Conservation (phyloP, 805 yeast species). For the Sugiyamaella smithiae region DNA sequence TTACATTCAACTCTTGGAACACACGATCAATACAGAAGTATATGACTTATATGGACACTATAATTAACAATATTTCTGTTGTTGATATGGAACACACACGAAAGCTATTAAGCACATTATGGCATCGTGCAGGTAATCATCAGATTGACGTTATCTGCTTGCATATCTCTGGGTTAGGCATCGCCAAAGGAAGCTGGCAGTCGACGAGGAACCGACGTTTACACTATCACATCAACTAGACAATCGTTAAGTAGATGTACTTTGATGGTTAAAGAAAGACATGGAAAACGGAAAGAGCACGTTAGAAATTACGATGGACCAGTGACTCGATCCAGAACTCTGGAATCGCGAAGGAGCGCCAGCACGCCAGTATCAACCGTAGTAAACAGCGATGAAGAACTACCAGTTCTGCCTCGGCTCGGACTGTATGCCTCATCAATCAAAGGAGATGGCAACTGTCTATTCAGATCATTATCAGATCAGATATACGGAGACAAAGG, state of each 20-base stretch:
- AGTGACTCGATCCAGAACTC: background rate
- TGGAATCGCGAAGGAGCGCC: background rate
- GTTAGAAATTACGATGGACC: background rate
- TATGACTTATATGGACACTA: too few relatives aligned
- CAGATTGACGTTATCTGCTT: too few relatives aligned
- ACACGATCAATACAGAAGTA: too few relatives aligned
- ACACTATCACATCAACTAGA: too few relatives aligned
- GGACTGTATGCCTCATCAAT: conserved; percentile 38
- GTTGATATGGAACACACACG: too few relatives aligned
- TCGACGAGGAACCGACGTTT: too few relatives aligned
- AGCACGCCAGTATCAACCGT: background rate
- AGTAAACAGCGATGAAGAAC: conserved; percentile 31
- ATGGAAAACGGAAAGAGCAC: background rate
- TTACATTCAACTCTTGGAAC: too few relatives aligned
- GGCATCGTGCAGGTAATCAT: too few relatives aligned
- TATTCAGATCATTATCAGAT: conserved; percentile 42
- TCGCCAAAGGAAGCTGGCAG: too few relatives aligned
- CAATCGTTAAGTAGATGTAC: background rate
- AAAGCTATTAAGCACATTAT: too few relatives aligned
- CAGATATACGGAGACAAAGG: conserved; percentile 39
- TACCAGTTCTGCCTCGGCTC: conserved; percentile 34
- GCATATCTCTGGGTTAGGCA: too few relatives aligned
- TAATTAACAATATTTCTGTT: too few relatives aligned
- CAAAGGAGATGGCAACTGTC: conserved; percentile 43
- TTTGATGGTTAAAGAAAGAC: background rate